Conservation (phyloP, 2,329 filamentous ascomycete species). For the Fusarium nelsonii region DNA sequence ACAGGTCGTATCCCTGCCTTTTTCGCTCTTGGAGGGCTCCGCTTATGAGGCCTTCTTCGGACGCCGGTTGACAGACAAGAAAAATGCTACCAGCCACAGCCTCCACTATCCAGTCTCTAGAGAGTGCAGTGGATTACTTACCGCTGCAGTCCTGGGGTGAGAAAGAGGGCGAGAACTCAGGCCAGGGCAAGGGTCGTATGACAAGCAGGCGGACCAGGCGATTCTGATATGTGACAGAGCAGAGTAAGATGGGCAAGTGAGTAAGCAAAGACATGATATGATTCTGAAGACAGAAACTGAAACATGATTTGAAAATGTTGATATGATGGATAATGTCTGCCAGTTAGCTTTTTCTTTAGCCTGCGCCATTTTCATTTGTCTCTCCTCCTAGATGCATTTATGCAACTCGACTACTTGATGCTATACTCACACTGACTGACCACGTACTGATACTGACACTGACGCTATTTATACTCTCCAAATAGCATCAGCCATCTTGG, state of each 20-base stretch:
- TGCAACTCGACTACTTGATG: background rate
- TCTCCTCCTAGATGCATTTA: conserved; percentile 1
- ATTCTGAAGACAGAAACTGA: background rate
- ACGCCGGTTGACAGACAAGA: conserved; percentile 20
- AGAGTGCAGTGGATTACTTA: background rate
- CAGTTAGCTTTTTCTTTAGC: conserved; percentile 1
- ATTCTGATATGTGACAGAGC: conserved; percentile 36
- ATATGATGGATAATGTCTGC: conserved; percentile 2
- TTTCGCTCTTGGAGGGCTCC: conserved; percentile 14
- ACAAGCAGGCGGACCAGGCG: background rate
- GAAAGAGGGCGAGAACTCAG: background rate
- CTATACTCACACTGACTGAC: background rate
- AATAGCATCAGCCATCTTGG: conserved; percentile 92
- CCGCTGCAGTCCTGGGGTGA: background rate
- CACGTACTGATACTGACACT: background rate
- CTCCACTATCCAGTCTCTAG: background rate
- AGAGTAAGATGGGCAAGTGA: background rate
- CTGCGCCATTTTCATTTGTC: background rate
- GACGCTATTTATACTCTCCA: conserved; percentile 67
- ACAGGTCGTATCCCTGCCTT: conserved; percentile 14
- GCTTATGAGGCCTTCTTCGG: conserved; percentile 38
- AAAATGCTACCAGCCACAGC: conserved; percentile 7
- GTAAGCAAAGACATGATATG: conserved; percentile 5
- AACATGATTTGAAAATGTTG: conserved; percentile 1
- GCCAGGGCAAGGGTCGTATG: conserved; percentile 6